Evolutionary conservation across 192 early-diverging fungal genomes (phyloP), one percentile per base, ranked within the genome.

Genomic region (Obelidium mucronatum): DNA sequence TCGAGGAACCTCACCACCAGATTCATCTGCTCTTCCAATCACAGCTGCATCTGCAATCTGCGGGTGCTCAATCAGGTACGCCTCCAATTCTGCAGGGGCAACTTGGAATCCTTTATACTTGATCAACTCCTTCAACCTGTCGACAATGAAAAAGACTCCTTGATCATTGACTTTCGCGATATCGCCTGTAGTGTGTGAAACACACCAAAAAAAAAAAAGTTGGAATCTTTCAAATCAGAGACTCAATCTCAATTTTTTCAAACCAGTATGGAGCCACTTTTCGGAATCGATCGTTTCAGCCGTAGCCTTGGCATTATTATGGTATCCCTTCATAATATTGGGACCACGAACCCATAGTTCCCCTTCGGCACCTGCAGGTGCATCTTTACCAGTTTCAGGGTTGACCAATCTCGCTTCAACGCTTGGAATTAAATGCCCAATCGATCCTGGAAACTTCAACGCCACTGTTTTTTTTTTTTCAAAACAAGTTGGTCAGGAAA

Each of bases 61-160:
- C 0, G 92, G 91, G 61, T 94, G 92, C 40, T 87, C 82, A 3
- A 93, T 61, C 67, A 95, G 75, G 36, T 91, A 35, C 3, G 86
- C 87, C 75, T 95, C 94, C 35, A 97, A 81, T 78, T 95, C 94
- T 2, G 94, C 91, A 1, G 95, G 95, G 3, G 93, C 84, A 8
- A 97, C 92, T 78, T 92, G 86, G 67, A 88, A 85, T 37, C 93
- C 92, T 26, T 92, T 92, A 74, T 92, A 95, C 80, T 97, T 95
- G 78, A 95, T 97, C 3, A 94, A 81, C 75, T 94, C 93, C 85
- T 95, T 97, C 33, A 92, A 79, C 33, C 95, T 90, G 76, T 92
- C 90, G 17, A 89, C 84, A 33, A 93, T 90, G 62, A 82, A 88
- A 62, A 89, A 88, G 53, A 90, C 79, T 8, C 89, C 91, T 5